A percentile compares a stretch with the other conserved stretches of the same genome.
Evolutionary conservation across 106 monocot genomes (phyloP).

Genomic region (Dendrobium catenatum): DNA sequence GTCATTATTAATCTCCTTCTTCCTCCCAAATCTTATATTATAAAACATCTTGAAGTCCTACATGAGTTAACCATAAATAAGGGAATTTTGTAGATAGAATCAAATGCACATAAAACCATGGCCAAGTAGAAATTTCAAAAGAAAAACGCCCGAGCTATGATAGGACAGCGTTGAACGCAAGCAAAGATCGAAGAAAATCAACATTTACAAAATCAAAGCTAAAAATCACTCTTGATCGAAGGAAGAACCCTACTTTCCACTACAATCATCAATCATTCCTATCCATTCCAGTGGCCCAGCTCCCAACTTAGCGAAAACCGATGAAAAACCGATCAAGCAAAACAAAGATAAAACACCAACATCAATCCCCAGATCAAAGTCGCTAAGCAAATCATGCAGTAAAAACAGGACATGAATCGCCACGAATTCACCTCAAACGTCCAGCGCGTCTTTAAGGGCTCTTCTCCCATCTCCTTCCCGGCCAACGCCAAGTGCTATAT

Average conservation of each 20-base stretch:
- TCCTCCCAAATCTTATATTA: conserved; percentile 36
- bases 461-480: conserved; percentile 24
- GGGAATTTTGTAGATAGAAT: not conserved
- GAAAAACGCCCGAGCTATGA: not conserved
- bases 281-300: not conserved
- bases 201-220: not conserved
- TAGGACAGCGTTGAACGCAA: not conserved
- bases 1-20: conserved; percentile 33
- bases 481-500: not conserved
- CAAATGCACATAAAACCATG: not conserved
- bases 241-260: not conserved
- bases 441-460: conserved; percentile 30
- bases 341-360: not conserved
- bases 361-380: not conserved
- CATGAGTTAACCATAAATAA: not conserved
- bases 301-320: not conserved
- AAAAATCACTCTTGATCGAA: not conserved
- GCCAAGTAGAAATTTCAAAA: not conserved
- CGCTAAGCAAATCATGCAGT: not conserved
- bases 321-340: not conserved
- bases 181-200: not conserved
- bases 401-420: not conserved
- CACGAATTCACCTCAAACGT: conserved; percentile 28
- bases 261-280: not conserved
- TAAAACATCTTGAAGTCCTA: conserved; percentile 63